These are phyloP conservation scores for Xylariaceae sp. DNA, from an alignment of 2,329 filamentous ascomycete species.

Conservation along the genomic window DNA sequence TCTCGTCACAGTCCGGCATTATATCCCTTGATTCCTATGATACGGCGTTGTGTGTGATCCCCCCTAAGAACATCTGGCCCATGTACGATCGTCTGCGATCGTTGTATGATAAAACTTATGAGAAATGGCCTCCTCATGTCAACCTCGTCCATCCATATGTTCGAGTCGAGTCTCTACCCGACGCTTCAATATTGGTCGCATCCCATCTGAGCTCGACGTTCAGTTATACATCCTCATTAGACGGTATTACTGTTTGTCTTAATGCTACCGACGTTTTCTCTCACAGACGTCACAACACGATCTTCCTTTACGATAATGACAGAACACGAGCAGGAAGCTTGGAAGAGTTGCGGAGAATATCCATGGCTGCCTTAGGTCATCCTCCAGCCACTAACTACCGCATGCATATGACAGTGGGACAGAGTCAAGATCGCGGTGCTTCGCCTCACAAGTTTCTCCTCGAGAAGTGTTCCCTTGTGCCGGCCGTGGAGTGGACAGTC, in stretches of 20 bases:
- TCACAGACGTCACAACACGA: constrained; percentile 46
- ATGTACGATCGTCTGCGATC: constrained; percentile 50
- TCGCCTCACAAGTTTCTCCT: constrained; percentile 47
- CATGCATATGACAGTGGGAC: constrained; percentile 57
- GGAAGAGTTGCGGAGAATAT: constrained; percentile 30
- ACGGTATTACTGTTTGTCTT: constrained; percentile 31
- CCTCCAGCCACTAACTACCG: constrained; percentile 30
- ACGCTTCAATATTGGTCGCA: constrained; percentile 39
- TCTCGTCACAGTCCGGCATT: neutral
- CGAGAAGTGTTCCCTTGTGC: constrained; percentile 47
- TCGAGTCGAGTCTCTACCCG: constrained; percentile 39
- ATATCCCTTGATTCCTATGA: constrained; percentile 40
- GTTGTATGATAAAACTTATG: constrained; percentile 57
- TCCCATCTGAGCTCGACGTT: constrained; percentile 29
- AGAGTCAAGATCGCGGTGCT: constrained; percentile 44
- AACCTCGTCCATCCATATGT: constrained; percentile 65
- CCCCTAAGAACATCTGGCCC: constrained; percentile 43
- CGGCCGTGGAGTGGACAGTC: constrained; percentile 44
- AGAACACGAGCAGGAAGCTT: constrained; percentile 24
- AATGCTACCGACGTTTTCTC: constrained; percentile 42
- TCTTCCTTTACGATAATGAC: constrained; percentile 39
- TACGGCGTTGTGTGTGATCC: constrained; percentile 57
- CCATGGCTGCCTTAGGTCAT: constrained; percentile 37
- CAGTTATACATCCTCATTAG: constrained; percentile 7
- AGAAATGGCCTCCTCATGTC: constrained; percentile 61